Evolutionary conservation across 2,329 filamentous ascomycete genomes (phyloP).

Genomic region (Metarhizium brunneum): DNA sequence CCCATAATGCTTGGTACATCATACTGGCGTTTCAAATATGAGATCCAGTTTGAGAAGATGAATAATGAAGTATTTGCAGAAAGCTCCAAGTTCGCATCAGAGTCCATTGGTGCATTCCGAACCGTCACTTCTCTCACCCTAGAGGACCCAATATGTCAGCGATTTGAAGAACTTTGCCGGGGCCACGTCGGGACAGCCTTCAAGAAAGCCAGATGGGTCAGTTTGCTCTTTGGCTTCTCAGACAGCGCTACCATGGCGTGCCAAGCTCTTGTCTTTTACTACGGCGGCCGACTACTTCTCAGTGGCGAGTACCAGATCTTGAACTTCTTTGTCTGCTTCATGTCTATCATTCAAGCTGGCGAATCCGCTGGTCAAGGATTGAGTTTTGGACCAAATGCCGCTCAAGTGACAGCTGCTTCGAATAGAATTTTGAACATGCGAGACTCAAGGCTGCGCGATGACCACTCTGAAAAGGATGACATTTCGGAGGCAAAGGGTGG

Average conservation of each 20-base stretch:
- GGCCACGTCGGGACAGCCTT: constrained; percentile 52
- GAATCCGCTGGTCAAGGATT: constrained; percentile 60
- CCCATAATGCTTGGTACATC: constrained; percentile 38
- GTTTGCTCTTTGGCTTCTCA: constrained; percentile 58
- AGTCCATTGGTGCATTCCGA: constrained; percentile 64
- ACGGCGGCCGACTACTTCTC: constrained; percentile 51
- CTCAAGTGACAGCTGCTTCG: constrained; percentile 48
- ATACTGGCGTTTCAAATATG: constrained; percentile 45
- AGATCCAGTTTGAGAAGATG: constrained; percentile 60
- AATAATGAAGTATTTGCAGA: constrained; percentile 59
- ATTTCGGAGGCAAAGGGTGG: constrained; percentile 39
- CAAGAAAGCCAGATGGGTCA: constrained; percentile 51
- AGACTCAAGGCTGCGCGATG: constrained; percentile 29
- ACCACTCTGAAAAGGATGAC: constrained; percentile 17
- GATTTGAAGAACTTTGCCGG: constrained; percentile 51
- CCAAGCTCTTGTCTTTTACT: constrained; percentile 58
- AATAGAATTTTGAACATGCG: constrained; percentile 49
- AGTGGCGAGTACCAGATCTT: constrained; percentile 36
- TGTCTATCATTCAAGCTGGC: constrained; percentile 57
- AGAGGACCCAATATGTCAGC: constrained; percentile 52
- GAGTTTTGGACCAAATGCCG: constrained; percentile 55
- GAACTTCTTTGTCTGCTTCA: constrained; percentile 49
- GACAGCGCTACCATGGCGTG: constrained; percentile 57
- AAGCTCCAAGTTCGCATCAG: constrained; percentile 65
- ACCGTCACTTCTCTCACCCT: constrained; percentile 64